Percentiles rank a stretch among this genome's conserved stretches.
These are phyloP conservation scores for Vanrija sp. DNA, from an alignment of 1,284 basidiomycete species.

Conservation along the genomic window DNA sequence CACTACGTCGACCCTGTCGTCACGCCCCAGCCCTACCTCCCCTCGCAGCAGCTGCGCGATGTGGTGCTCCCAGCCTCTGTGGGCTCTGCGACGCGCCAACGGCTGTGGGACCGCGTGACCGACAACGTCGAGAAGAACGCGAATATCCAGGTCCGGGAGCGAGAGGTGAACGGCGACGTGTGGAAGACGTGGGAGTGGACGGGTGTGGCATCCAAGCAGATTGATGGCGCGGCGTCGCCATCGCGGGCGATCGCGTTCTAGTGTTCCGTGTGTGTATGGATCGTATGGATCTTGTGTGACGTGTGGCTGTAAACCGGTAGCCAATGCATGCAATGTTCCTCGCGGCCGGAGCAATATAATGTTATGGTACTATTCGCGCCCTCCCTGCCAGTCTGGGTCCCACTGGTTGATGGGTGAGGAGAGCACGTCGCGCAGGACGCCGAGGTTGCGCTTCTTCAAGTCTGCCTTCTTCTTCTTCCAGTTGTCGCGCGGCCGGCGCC, in stretches of 20 bases:
- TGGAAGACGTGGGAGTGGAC: conserved; percentile 56
- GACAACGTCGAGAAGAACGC: conserved; percentile 86
- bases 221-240: background rate
- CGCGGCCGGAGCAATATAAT: no score
- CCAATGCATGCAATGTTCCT: no score
- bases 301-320: no score
- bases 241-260: no score
- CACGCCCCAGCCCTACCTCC: conserved; percentile 73
- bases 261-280: no score
- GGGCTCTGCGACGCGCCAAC: conserved; percentile 62
- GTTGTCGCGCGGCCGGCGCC: background rate
- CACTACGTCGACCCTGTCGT: conserved; percentile 80
- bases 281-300: no score
- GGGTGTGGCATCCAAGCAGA: conserved; percentile 16
- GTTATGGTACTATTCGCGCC: no score
- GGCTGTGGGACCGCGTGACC: conserved; percentile 82
- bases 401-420: background rate
- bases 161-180: conserved; percentile 74
- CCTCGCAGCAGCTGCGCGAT: conserved; percentile 87
- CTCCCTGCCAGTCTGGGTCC: background rate
- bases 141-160: conserved; percentile 83
- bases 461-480: background rate
- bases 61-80: conserved; percentile 78
- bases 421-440: background rate
- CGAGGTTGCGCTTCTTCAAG: background rate